These are phyloP conservation scores for Rhododendron ferrugineum DNA, from an alignment of 148 eudicot genomes.

Conservation along the genomic window DNA sequence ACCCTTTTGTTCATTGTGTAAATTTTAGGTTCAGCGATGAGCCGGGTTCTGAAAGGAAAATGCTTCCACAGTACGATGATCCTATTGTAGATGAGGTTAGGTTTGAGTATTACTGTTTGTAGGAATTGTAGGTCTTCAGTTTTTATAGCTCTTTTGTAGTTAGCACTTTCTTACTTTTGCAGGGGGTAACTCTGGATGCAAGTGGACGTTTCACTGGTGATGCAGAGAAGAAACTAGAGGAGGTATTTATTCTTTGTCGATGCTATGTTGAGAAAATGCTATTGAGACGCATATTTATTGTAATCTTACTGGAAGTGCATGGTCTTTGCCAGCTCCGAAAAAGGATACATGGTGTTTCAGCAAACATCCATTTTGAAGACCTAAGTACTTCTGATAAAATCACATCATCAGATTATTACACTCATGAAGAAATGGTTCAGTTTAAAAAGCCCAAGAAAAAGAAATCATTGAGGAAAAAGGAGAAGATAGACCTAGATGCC, in stretches of 20 bases:
- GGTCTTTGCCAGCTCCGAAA: slow-evolving; percentile 57
- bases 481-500: slow-evolving; percentile 83
- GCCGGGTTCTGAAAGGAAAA: slow-evolving; percentile 59
- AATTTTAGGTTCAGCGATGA: slow-evolving; percentile 74
- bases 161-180: slow-evolving; percentile 13
- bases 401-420: slow-evolving; percentile 76
- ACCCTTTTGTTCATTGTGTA: slow-evolving; percentile 3
- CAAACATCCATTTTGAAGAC: slow-evolving; percentile 44
- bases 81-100: slow-evolving; percentile 72
- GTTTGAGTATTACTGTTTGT: background rate
- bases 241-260: slow-evolving; percentile 36
- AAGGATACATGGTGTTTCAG: slow-evolving; percentile 63
- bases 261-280: background rate
- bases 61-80: slow-evolving; percentile 96
- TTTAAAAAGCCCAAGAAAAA: slow-evolving; percentile 95
- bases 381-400: slow-evolving; percentile 47
- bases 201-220: slow-evolving; percentile 77
- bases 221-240: slow-evolving; percentile 86
- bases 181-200: slow-evolving; percentile 87
- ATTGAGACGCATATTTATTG: background rate
- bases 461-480: slow-evolving; percentile 89
- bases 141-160: background rate
- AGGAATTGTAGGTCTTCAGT: background rate
- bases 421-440: slow-evolving; percentile 81
- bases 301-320: slow-evolving; percentile 5